phyloP scores from a whole-genome alignment of 1,284 basidiomycete genomes.

The Ustilago crameri region DNA sequence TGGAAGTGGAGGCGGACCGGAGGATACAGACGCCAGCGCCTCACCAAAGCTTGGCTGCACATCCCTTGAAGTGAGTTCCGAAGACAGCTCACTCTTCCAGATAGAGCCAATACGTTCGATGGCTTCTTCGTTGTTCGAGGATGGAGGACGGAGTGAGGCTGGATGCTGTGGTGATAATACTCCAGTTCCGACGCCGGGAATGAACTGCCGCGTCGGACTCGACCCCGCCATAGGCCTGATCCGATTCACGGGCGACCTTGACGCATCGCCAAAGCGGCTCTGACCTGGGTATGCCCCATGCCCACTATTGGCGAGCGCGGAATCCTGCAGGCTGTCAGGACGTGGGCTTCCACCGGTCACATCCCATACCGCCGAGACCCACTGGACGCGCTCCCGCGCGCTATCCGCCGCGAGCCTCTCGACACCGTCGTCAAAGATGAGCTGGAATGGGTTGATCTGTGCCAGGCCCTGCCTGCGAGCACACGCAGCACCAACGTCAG shows the following conservation, averaged over 20 bases:
- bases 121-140: constrained; percentile 36
- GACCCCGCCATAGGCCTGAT: constrained; percentile 3
- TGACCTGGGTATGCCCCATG: constrained; percentile 9
- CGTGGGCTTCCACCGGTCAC: constrained; percentile 10
- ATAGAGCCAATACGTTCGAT: constrained; percentile 48
- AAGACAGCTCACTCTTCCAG: constrained; percentile 56
- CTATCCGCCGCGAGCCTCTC: constrained; percentile 57
- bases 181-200: constrained; percentile 13
- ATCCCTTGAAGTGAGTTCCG: constrained; percentile 37
- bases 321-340: constrained; percentile 16
- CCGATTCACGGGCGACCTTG: constrained; percentile 11
- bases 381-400: constrained; percentile 55
- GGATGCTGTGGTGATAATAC: constrained; percentile 12
- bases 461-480: constrained; percentile 49
- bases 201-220: constrained; percentile 11
- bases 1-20: constrained; percentile 47
- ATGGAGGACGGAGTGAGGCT: constrained; percentile 19
- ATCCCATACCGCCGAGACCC: constrained; percentile 53
- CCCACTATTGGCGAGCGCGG: constrained; percentile 21
- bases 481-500: constrained; percentile 47
- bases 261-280: background rate
- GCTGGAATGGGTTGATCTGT: constrained; percentile 56
- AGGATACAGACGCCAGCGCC: constrained; percentile 32
- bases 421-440: constrained; percentile 65
- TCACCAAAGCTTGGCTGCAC: constrained; percentile 39